These are phyloP conservation scores for Porodaedalea pini DNA, from an alignment of 1,284 basidiomycete species.

Conservation along the genomic window DNA sequence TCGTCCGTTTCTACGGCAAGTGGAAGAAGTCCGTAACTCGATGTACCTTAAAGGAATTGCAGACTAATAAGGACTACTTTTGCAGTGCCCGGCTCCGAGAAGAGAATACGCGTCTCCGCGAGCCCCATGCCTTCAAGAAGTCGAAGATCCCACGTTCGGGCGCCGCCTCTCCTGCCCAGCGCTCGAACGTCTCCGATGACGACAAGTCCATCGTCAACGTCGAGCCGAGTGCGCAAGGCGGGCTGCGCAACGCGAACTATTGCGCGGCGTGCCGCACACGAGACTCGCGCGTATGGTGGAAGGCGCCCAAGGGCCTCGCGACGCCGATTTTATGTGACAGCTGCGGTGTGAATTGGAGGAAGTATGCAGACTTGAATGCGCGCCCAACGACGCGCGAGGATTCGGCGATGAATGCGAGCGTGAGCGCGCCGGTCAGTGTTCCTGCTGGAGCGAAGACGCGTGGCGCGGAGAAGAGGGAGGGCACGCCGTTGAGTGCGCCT, in stretches of 20 bases:
- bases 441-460: conserved; percentile 44
- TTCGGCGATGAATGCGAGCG: conserved; percentile 26
- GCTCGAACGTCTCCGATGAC: conserved; percentile 43
- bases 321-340: conserved; percentile 73
- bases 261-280: conserved; percentile 79
- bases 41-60: conserved; percentile 9
- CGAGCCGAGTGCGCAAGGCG: conserved; percentile 46
- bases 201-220: conserved; percentile 60
- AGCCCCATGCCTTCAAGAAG: conserved; percentile 39
- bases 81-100: conserved; percentile 59
- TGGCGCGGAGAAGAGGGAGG: conserved; percentile 67
- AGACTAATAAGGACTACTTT: conserved; percentile 21
- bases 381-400: conserved; percentile 64
- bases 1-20: conserved; percentile 79
- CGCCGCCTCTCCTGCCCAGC: conserved; percentile 28
- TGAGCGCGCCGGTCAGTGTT: conserved; percentile 21
- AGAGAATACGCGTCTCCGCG: conserved; percentile 53
- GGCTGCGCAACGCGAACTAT: conserved; percentile 31
- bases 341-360: conserved; percentile 82
- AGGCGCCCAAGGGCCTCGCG: conserved; percentile 74
- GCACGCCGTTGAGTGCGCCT: conserved; percentile 65
- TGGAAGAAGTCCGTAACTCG: conserved; percentile 78
- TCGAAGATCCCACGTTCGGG: conserved; percentile 23
- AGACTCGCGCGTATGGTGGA: conserved; percentile 80
- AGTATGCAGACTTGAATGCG: conserved; percentile 83